Conservation (phyloP, 108 stramenopile genomes). For the Bacterosira constricta region DNA sequence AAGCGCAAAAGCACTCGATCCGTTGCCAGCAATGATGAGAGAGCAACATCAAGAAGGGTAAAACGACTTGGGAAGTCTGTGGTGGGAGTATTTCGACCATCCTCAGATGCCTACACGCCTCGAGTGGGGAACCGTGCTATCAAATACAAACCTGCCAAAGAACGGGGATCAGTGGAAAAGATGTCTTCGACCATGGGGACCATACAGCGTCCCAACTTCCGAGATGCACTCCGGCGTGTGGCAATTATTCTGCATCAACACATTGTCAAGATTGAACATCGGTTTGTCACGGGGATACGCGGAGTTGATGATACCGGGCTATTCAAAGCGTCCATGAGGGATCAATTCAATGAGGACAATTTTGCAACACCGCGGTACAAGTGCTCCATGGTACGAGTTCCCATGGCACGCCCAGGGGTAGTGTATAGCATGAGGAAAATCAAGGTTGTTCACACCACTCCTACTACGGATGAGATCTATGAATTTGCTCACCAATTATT, state of each 20-base stretch:
- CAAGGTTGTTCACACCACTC: conserved; percentile 61
- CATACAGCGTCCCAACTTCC: conserved; percentile 82
- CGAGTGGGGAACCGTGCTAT: conserved; percentile 73
- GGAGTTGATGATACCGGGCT: conserved; percentile 50
- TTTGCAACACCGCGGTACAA: conserved; percentile 78
- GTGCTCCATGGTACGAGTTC: conserved; percentile 81
- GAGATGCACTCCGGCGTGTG: conserved; percentile 85
- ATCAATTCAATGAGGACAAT: conserved; percentile 71
- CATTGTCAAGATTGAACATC: conserved; percentile 85
- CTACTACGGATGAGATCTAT: conserved; percentile 85
- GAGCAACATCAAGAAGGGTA: conserved; percentile 4
- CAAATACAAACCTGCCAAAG: conserved; percentile 74
- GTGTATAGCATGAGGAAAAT: conserved; percentile 77
- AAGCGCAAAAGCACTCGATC: conserved; percentile 16
- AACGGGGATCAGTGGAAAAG: conserved; percentile 63
- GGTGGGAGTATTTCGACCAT: conserved; percentile 82
- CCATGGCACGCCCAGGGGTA: conserved; percentile 83
- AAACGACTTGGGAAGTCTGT: conserved; percentile 33
- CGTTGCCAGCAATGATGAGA: conserved; percentile 27
- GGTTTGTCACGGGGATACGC: conserved; percentile 63
- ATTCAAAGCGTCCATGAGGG: conserved; percentile 73
- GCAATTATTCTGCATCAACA: conserved; percentile 90
- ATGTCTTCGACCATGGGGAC: conserved; percentile 83
- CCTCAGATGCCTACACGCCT: conserved; percentile 88
- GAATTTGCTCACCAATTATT: conserved; percentile 93